Base-by-base conservation (phyloP, 139 green algal genomes). In the Medakamo hakoo region DNA sequence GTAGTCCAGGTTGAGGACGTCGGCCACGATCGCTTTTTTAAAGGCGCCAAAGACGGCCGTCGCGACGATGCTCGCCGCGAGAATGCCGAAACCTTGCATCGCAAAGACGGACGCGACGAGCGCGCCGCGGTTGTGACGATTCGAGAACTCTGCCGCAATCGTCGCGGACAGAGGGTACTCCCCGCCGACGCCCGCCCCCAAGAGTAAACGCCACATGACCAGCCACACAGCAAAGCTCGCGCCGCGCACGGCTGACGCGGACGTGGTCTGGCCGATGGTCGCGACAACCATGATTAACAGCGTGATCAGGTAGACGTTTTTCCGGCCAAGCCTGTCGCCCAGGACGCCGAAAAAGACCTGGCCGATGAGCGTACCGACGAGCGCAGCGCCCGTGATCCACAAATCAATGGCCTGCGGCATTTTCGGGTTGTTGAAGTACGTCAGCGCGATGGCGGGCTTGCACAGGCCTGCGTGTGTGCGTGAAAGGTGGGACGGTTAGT, bases 141-240 rank as follows among this genome's bases (percentile, higher is more conserved):
- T 64, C 21, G 62, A 57, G 30, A 70, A 79, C 58, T 79, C 73
- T 22, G 59, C 59, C 40, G 72, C 72, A 55, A 79, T 79, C 29
- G 48, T 61, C 21, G 73, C 69, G 21, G 64, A 71, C 59, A 79
- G 62, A 4, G 73, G 73, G 56, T 76, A 79, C n/a, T 79, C 73
- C n/a, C 63, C 68, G 31, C 72, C 72, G 49, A 78, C 71, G 55
- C 72, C 72, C 30, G 72, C 66, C 3, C 72, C 73, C n/a, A 79
- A 63, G 18, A 71, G 62, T 56, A 76, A 73, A 25, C 73, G 65
- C 58, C 71, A 76, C 23, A 79, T 59, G 31, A 59, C 64, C n/a
- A 79, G 56, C 28, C 60, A 65, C 16, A 52, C 63, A 3, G 69
- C 60, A 49, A 78, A 67, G 22, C 14, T n/a, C 21, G 55, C 68